Conservation (phyloP, 768 basidiomycete genomes). For the Hypholoma sublateritium region DNA sequence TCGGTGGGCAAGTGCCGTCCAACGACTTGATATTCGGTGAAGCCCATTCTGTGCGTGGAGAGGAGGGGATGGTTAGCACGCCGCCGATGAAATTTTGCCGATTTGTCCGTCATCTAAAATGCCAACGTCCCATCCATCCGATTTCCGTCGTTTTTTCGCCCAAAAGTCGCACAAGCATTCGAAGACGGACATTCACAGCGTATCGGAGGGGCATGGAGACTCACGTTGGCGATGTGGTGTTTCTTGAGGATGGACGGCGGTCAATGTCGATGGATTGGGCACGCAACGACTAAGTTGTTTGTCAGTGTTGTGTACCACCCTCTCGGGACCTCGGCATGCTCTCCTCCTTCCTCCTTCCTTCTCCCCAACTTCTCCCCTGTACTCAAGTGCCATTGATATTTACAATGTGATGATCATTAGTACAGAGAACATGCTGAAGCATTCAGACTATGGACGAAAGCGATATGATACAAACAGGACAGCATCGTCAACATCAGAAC, state of each 20-base stretch:
- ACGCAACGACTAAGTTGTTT: constrained; percentile 15
- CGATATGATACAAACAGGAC: neutral
- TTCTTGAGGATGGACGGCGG: constrained; percentile 32
- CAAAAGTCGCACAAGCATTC: constrained; percentile 2
- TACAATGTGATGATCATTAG: neutral
- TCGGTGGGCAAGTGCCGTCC: constrained; percentile 97
- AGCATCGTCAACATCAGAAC: neutral
- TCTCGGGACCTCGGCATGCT: constrained; percentile 12
- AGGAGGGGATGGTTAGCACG: constrained; percentile 8
- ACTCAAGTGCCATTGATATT: too few relatives aligned
- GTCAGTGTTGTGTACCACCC: constrained; percentile 11
- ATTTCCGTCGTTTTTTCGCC: constrained; percentile 10
- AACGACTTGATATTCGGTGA: constrained; percentile 94
- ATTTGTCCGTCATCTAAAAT: constrained; percentile 25
- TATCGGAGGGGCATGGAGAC: constrained; percentile 17
- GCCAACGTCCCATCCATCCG: constrained; percentile 26
- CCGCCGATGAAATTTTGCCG: constrained; percentile 7
- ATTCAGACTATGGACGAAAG: neutral
- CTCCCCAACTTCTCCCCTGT: too few relatives aligned
- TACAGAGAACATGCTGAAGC: neutral
- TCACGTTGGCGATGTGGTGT: constrained; percentile 34
- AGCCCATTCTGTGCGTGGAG: constrained; percentile 56
- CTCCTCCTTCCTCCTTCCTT: too few relatives aligned
- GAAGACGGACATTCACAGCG: neutral
- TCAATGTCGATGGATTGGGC: constrained; percentile 14